Evolutionary conservation across 345 rosid species (phyloP).

Genomic region (Syzygium jambos): DNA sequence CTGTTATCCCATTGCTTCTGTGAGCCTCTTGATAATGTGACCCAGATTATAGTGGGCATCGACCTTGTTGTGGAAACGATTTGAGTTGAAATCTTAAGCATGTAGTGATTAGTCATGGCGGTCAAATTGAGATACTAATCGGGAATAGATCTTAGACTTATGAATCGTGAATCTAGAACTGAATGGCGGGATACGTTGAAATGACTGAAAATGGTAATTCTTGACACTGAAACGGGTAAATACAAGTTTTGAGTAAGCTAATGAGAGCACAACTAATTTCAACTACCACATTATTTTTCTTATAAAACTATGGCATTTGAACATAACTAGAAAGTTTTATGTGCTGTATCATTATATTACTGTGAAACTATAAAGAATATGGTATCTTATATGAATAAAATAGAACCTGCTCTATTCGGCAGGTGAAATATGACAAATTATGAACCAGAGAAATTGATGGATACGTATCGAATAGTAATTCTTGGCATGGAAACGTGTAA

Average conservation of each 20-base stretch:
- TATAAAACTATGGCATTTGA: neutral
- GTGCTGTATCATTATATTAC: neutral
- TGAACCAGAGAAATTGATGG: neutral
- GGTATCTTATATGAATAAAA: neutral
- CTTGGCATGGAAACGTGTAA: neutral
- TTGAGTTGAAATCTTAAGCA: too few relatives aligned
- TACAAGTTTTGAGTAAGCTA: neutral
- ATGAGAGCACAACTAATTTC: neutral
- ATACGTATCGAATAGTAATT: neutral
- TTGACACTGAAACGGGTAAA: neutral
- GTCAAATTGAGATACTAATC: neutral
- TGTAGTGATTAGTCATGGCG: too few relatives aligned
- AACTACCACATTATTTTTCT: neutral
- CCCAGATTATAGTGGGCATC: neutral
- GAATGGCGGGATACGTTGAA: neutral
- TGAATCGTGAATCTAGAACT: too few relatives aligned
- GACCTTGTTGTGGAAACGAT: neutral
- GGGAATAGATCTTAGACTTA: too few relatives aligned
- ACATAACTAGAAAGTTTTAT: neutral
- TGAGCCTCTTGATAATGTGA: neutral
- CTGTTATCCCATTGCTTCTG: neutral
- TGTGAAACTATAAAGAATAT: neutral
- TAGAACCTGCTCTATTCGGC: neutral
- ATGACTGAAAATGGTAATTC: neutral
- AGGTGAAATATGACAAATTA: neutral